Evolutionary conservation across 495 filamentous ascomycete genomes (phyloP), one percentile per base, ranked within the genome.

Genomic region (Neurospora terricola): DNA sequence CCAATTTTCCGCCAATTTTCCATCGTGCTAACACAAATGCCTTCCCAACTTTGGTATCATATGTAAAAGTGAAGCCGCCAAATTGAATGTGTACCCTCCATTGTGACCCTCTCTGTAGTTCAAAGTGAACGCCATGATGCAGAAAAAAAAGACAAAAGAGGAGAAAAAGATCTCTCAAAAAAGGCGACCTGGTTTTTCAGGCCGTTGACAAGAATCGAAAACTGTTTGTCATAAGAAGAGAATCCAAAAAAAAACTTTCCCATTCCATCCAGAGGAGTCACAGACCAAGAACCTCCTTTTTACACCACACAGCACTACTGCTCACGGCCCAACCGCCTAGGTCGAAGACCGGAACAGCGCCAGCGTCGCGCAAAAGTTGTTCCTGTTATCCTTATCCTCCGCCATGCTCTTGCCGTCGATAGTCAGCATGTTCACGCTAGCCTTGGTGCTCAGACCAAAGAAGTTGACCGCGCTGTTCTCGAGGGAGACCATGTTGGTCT

Each of bases 391-490:
- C 43, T 77, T 82, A 78, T 92, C 84, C 8, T 86, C 83, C 43
- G 91, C 91, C 3, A 80, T 79, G 10, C 83, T 81, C 54, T 86
- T 81, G 18, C 86, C 86, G 78, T 90, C 83, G 16, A 89, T 78
- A 0, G 89, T 91, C 70, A 99, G 84, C 93, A 98, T 97, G 81
- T 93, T 94, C 12, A 87, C 86, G n/a, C 88, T 86, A 9, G 93
- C 95, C 83, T 96, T 95, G 34, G 96, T 98, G 84, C 88, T 94
- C 39, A 98, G 79, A 21, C 90, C 94, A 77, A 90, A 95, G 39
- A 97, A 79, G 73, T 90, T 87, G 39, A 98, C 86, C 36, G 87
- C 86, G 45, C 81, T 81, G 23, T 89, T 89, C 81, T 97, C 92
- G 30, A 99, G 86, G 76, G 88, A 88, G n/a, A 96, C 88, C 83